Percentiles rank a stretch among this genome's conserved stretches.
Evolutionary conservation across 192 early-diverging fungal species (phyloP).

Genomic region (Piromyces sp.): DNA sequence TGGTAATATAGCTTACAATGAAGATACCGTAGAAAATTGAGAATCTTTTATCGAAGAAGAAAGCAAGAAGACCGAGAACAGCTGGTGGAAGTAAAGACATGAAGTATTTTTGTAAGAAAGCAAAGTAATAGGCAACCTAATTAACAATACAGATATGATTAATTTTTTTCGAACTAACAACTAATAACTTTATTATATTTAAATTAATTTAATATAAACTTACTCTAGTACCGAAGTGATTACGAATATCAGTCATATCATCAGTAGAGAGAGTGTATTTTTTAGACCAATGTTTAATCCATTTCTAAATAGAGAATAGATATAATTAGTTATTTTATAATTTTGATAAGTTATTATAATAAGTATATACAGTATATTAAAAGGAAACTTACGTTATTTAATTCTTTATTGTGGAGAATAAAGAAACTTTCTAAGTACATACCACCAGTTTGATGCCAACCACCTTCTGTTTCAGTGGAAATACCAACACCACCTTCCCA

Average conservation of each 20-base stretch:
- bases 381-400: constrained; percentile 37
- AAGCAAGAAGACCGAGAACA: constrained; percentile 38
- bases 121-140: constrained; percentile 78
- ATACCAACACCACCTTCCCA: constrained; percentile 47
- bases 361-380: too few species aligned
- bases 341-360: too few species aligned
- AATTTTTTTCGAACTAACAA: too few species aligned
- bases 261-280: constrained; percentile 57
- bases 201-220: background rate
- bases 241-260: constrained; percentile 57
- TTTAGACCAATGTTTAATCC: constrained; percentile 64
- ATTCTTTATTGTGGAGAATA: constrained; percentile 59
- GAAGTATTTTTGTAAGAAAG: constrained; percentile 79
- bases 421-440: constrained; percentile 45
- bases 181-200: too few species aligned
- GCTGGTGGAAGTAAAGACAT: constrained; percentile 54
- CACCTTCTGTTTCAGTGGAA: constrained; percentile 21
- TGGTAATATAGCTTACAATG: constrained; percentile 52
- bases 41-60: constrained; percentile 29
- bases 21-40: constrained; percentile 45
- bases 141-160: background rate
- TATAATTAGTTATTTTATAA: too few species aligned
- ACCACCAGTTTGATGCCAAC: constrained; percentile 13
- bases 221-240: constrained; percentile 52
- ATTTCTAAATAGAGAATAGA: constrained; percentile 24